A percentile compares a stretch with the other conserved stretches of the same genome.
These are phyloP conservation scores for Batkoa obscura DNA, from an alignment of 371 early-diverging fungal species.

Conservation along the genomic window DNA sequence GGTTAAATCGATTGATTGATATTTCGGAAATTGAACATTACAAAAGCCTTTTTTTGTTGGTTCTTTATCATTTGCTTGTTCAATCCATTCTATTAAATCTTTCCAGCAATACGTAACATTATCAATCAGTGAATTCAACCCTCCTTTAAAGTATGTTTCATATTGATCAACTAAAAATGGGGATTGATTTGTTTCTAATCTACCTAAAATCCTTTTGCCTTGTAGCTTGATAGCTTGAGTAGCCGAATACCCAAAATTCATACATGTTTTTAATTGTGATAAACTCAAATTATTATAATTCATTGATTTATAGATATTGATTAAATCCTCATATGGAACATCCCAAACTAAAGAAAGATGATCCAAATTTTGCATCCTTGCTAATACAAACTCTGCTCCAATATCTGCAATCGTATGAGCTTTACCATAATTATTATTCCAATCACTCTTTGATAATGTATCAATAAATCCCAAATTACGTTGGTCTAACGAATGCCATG, in stretches of 20 bases:
- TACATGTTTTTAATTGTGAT: neutral
- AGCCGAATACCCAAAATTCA: neutral
- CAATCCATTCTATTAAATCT: neutral
- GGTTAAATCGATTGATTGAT: neutral
- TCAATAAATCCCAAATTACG: constrained; percentile 44
- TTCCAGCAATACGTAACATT: neutral
- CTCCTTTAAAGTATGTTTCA: neutral
- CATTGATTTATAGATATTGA: neutral
- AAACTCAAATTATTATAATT: neutral
- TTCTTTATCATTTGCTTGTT: neutral
- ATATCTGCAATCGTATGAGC: constrained; percentile 57
- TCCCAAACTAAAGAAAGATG: neutral
- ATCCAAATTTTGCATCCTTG: neutral
- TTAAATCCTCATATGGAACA: neutral
- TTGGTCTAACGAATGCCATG: constrained; percentile 62
- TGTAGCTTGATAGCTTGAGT: neutral
- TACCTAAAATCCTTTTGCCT: neutral
- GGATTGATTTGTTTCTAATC: neutral
- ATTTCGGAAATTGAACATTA: neutral
- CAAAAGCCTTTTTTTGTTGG: neutral
- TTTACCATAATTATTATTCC: constrained; percentile 23
- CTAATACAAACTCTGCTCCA: constrained; percentile 56
- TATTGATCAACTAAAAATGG: neutral
- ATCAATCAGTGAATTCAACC: neutral
- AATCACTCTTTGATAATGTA: neutral